Conservation (phyloP, 352 stramenopile genomes). For the Elongisporangium undulatum region DNA sequence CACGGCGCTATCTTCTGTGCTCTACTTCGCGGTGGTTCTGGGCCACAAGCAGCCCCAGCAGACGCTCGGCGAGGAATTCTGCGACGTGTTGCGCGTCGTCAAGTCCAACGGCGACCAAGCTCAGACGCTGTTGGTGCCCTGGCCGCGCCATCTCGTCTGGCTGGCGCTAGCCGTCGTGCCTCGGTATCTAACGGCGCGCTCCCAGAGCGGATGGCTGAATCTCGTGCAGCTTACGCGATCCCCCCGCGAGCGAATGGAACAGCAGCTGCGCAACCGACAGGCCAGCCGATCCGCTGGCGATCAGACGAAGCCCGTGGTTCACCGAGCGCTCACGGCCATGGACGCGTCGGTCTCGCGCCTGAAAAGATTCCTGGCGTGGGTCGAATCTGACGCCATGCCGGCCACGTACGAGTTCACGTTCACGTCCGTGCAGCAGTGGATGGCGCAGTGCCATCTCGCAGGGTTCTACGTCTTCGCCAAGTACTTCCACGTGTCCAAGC, state of each 20-base stretch:
- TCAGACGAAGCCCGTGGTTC: slow-evolving; percentile 5
- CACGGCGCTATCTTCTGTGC: slow-evolving; percentile 46
- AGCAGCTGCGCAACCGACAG: slow-evolving; percentile 56
- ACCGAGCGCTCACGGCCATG: slow-evolving; percentile 23
- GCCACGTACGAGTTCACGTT: slow-evolving; percentile 59
- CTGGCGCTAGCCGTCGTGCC: slow-evolving; percentile 50
- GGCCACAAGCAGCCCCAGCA: slow-evolving; percentile 55
- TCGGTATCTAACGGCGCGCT: slow-evolving; percentile 56
- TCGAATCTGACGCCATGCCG: slow-evolving; percentile 48
- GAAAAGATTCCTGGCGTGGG: slow-evolving; percentile 23
- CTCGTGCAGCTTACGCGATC: slow-evolving; percentile 58
- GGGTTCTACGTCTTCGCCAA: slow-evolving; percentile 73
- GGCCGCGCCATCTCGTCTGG: slow-evolving; percentile 46
- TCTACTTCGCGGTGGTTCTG: slow-evolving; percentile 67
- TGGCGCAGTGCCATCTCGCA: slow-evolving; percentile 53
- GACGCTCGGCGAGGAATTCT: slow-evolving; percentile 87
- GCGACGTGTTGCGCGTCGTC: slow-evolving; percentile 70
- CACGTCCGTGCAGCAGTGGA: slow-evolving; percentile 39
- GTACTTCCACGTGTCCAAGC: slow-evolving; percentile 71
- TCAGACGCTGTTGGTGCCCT: slow-evolving; percentile 15
- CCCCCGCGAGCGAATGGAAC: slow-evolving; percentile 73
- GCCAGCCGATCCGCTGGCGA: slow-evolving; percentile 8
- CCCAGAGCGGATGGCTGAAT: slow-evolving; percentile 65
- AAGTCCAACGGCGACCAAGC: slow-evolving; percentile 5
- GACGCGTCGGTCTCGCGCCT: slow-evolving; percentile 43